Percentiles rank a stretch among this genome's conserved stretches.
phyloP scores from a whole-genome alignment of 371 early-diverging fungal genomes.

The Blakeslea trispora region DNA sequence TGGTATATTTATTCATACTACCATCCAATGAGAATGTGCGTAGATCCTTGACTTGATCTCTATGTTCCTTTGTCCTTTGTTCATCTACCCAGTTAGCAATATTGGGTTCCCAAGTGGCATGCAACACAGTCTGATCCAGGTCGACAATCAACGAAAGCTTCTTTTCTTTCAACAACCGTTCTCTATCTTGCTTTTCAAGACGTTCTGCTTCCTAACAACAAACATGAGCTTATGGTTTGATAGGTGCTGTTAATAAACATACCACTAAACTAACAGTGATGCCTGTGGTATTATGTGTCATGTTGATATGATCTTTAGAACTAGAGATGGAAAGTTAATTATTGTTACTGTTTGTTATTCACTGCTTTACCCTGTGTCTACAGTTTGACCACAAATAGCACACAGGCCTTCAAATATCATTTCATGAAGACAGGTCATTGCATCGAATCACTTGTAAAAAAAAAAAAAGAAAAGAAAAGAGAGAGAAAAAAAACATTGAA shows the following conservation, averaged over 20 bases:
- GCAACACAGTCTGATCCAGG: constrained; percentile 98
- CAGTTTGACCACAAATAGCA: constrained; percentile 72
- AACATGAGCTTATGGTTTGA: neutral
- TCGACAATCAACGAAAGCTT: constrained; percentile 95
- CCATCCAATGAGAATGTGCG: constrained; percentile 71
- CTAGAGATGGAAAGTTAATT: constrained; percentile 3
- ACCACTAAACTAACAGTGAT: constrained; percentile 68
- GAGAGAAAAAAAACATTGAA: no score
- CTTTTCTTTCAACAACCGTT: constrained; percentile 62
- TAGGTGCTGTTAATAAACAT: constrained; percentile 7
- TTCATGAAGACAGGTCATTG: constrained; percentile 66
- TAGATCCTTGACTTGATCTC: constrained; percentile 64
- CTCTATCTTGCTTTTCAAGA: constrained; percentile 70
- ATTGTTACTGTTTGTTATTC: no score
- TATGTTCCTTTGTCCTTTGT: constrained; percentile 62
- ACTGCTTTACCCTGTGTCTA: constrained; percentile 44
- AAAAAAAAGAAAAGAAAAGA: no score
- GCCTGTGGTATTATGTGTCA: constrained; percentile 76
- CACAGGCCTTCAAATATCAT: constrained; percentile 80
- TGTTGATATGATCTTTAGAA: constrained; percentile 55
- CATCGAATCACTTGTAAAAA: no score
- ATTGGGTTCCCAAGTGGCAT: constrained; percentile 86
- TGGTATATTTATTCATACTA: constrained; percentile 61
- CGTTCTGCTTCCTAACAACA: constrained; percentile 72
- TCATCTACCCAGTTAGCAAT: constrained; percentile 84